A percentile compares a stretch with the other conserved stretches of the same genome.
phyloP scores from a whole-genome alignment of 371 early-diverging fungal genomes.

The Syncephalastrum contaminatum region DNA sequence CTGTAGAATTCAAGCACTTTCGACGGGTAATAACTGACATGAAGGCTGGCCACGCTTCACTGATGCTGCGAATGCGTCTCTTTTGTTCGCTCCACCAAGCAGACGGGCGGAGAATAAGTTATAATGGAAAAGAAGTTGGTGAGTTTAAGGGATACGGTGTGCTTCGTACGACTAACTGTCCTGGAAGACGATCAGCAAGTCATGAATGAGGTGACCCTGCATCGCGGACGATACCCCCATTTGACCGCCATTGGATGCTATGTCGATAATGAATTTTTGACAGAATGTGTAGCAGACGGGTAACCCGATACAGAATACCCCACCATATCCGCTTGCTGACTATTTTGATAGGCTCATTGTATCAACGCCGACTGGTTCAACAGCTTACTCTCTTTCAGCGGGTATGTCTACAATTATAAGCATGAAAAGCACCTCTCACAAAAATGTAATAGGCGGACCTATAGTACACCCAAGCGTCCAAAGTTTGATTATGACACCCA shows the following conservation, averaged over 20 bases:
- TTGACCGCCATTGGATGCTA: constrained; percentile 77
- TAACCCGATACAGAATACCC: too few species aligned
- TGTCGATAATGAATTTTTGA: constrained; percentile 78
- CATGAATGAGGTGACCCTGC: constrained; percentile 89
- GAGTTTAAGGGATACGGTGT: not conserved
- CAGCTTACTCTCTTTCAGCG: constrained; percentile 91
- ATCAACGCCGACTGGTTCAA: constrained; percentile 94
- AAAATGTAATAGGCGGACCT: constrained; percentile 64
- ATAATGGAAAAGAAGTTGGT: constrained; percentile 44
- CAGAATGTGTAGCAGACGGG: constrained; percentile 75
- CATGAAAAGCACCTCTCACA: too few species aligned
- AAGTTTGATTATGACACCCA: constrained; percentile 87
- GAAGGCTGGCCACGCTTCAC: constrained; percentile 57
- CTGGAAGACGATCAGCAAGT: constrained; percentile 56
- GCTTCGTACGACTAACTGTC: not conserved
- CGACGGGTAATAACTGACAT: constrained; percentile 57
- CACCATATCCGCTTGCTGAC: not conserved
- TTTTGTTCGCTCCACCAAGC: constrained; percentile 62
- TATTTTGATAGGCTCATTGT: constrained; percentile 62
- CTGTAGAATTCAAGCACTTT: constrained; percentile 63
- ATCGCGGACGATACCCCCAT: constrained; percentile 86
- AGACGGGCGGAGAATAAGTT: constrained; percentile 49
- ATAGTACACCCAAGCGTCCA: constrained; percentile 94
- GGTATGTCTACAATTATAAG: constrained; percentile 29
- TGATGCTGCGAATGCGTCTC: constrained; percentile 78